Conservation (phyloP, 352 stramenopile species). For the Hyaloperonospora arabidopsidis region DNA sequence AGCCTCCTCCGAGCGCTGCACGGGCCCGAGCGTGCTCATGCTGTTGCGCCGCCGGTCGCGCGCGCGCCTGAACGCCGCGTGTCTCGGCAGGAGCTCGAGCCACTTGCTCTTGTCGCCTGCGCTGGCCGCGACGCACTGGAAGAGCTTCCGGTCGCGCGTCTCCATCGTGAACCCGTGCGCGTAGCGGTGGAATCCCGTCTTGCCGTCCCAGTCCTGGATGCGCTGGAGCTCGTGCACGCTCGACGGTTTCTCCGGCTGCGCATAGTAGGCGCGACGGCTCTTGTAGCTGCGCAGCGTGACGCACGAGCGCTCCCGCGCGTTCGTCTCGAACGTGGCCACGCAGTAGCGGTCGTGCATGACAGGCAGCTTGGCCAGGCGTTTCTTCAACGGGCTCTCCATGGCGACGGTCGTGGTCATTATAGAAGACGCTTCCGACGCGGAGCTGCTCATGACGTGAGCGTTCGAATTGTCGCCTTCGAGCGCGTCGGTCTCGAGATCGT, state of each 20-base stretch:
- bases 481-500: too few species aligned
- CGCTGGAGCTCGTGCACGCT: conserved; percentile 58
- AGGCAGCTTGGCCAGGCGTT: conserved; percentile 54
- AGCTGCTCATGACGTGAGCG: too few species aligned
- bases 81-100: conserved; percentile 49
- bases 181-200: conserved; percentile 69
- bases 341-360: conserved; percentile 82
- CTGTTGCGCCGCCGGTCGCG: conserved; percentile 22
- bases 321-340: conserved; percentile 60
- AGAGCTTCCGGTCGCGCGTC: conserved; percentile 63
- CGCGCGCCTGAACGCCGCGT: conserved; percentile 19
- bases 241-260: conserved; percentile 41
- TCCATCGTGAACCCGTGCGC: conserved; percentile 65
- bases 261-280: conserved; percentile 33
- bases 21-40: conserved; percentile 20
- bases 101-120: conserved; percentile 49
- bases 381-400: conserved; percentile 72
- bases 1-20: conserved; percentile 21
- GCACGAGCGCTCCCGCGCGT: conserved; percentile 37
- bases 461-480: too few species aligned
- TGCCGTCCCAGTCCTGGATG: conserved; percentile 70
- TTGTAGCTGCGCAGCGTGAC: conserved; percentile 77
- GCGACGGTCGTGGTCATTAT: conserved; percentile 1
- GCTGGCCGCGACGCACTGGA: conserved; percentile 57
- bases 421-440: too few species aligned